Evolutionary conservation across 208 protist genomes (phyloP).

Genomic region (Willaertia magna): DNA sequence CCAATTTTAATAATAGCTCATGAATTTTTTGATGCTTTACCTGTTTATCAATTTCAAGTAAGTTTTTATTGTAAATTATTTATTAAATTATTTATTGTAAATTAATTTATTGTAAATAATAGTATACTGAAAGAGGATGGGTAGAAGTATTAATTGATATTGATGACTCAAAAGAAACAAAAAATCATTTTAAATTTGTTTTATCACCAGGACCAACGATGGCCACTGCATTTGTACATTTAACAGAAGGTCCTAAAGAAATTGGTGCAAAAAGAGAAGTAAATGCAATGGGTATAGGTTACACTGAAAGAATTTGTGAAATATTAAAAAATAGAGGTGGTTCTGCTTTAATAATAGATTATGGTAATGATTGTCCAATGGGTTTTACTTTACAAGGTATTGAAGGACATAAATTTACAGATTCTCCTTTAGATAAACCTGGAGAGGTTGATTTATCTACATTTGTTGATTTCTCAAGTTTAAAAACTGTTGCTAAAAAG

Average conservation of each 20-base stretch:
- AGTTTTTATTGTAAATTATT: neutral
- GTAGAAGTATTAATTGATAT: conserved; percentile 73
- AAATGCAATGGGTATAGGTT: neutral
- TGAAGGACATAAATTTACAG: conserved; percentile 11
- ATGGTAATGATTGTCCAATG: conserved; percentile 74
- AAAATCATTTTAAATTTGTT: conserved; percentile 67
- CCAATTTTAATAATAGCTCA: conserved; percentile 10
- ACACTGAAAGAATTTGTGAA: conserved; percentile 25
- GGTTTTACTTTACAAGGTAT: conserved; percentile 61
- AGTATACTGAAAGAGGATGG: conserved; percentile 72
- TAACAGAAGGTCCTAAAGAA: neutral
- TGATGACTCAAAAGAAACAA: conserved; percentile 53
- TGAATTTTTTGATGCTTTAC: conserved; percentile 22
- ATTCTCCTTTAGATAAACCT: conserved; percentile 64
- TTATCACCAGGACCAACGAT: conserved; percentile 47
- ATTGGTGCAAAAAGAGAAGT: neutral
- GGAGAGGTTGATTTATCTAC: conserved; percentile 72
- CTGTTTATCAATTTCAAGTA: conserved; percentile 9
- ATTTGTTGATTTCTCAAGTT: conserved; percentile 66
- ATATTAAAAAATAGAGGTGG: conserved; percentile 60
- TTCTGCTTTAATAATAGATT: conserved; percentile 70
- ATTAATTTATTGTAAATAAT: conserved; percentile 40
- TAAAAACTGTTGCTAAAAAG: conserved; percentile 59
- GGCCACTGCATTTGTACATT: neutral
- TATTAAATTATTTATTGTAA: too few species aligned